Evolutionary conservation across 768 basidiomycete genomes (phyloP), one percentile per base, ranked within the genome.

Genomic region (Thelephora aurantiotincta): DNA sequence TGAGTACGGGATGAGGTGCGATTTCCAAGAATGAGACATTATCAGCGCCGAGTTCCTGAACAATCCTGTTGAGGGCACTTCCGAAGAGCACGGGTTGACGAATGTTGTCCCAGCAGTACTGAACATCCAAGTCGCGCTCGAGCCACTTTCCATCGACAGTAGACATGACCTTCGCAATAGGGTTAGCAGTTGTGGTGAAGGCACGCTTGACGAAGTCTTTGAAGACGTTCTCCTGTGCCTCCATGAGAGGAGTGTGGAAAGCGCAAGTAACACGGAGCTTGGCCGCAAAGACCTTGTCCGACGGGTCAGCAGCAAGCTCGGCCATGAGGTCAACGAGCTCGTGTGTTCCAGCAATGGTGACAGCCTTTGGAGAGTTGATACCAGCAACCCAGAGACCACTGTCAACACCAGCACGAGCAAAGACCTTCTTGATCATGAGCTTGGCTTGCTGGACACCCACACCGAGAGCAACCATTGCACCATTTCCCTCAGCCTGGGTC

Each of bases 61-160:
- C 48, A 0, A 65, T 54, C 45, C 60, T 61, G 51, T 60, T 58
- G 48, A 66, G 58, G 5, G 60, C 60, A 43, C 58, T 58, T 2
- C 62, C 57, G n/a, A 65, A 65, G 20, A 61, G 54, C 9, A 66
- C 64, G 0, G 64, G 65, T 23, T 52, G 51, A 44, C 61, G 65
- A 44, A 65, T 61, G 44, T 63, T 66, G 19, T 65, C 60, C 64
- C 64, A 65, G 49, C 59, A 65, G 35, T 65, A 65, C 48, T 58
- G 45, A 43, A 47, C 35, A 22, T 53, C 48, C 18, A 59, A 52
- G 3, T 50, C 42, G 12, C 62, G 55, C 30, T 60, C 57, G 7
- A 65, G 58, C 56, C 63, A 57, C 19, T 52, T 56, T 9, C 64
- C 63, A 20, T 66, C 63, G 1, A 59, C 58, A 5, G 65, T 65